Conservation (phyloP, 2,329 filamentous ascomycete genomes). For the Arthroderma uncinatum region DNA sequence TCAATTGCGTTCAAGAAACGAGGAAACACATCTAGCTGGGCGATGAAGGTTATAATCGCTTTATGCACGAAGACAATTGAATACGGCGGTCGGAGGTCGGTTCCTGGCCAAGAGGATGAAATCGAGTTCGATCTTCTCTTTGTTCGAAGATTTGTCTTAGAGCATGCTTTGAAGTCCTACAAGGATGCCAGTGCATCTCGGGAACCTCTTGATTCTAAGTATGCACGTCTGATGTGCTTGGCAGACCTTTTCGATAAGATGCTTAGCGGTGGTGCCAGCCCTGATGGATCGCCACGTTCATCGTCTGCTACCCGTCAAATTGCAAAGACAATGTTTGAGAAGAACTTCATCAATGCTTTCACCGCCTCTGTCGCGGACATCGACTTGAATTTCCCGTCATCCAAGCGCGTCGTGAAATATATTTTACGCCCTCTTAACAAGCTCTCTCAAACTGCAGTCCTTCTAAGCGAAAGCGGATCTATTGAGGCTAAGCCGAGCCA, state of each 20-base stretch:
- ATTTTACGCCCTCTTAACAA: constrained; percentile 82
- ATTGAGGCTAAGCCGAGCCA: constrained; percentile 56
- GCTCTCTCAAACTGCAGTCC: constrained; percentile 75
- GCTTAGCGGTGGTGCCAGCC: constrained; percentile 67
- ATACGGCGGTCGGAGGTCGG: constrained; percentile 45
- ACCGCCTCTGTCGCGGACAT: constrained; percentile 91
- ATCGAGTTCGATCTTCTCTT: constrained; percentile 55
- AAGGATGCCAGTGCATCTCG: constrained; percentile 71
- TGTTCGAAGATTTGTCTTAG: constrained; percentile 86
- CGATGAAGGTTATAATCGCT: constrained; percentile 74
- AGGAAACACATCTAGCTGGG: constrained; percentile 70
- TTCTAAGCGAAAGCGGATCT: constrained; percentile 70
- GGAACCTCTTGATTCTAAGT: constrained; percentile 74
- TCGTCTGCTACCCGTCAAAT: constrained; percentile 65
- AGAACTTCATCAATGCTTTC: constrained; percentile 80
- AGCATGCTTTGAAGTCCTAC: constrained; percentile 84
- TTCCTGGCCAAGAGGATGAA: constrained; percentile 28
- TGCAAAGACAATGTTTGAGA: constrained; percentile 94
- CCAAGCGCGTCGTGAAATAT: constrained; percentile 91
- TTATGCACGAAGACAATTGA: constrained; percentile 82
- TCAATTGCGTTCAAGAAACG: constrained; percentile 73
- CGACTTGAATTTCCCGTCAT: constrained; percentile 84
- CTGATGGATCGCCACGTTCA: constrained; percentile 38
- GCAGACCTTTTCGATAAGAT: constrained; percentile 89
- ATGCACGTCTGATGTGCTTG: constrained; percentile 74